Percentiles rank a stretch among this genome's conserved stretches.
phyloP scores from a whole-genome alignment of 805 yeast species.

The Suhomyces vadensis region DNA sequence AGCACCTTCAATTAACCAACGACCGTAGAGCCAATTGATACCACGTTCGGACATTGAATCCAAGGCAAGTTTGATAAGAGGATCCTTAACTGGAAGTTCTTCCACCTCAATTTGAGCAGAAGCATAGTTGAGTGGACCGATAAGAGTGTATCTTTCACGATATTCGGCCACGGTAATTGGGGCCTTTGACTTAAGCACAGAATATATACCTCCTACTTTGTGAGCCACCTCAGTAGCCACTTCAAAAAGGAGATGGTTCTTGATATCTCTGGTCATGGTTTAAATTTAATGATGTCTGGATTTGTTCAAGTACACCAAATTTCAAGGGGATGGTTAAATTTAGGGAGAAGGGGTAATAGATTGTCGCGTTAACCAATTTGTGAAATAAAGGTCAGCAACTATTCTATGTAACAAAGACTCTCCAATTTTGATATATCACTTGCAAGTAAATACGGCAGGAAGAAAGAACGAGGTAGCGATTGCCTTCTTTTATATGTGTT shows the following conservation, averaged over 20 bases:
- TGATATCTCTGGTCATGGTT: conserved; percentile 76
- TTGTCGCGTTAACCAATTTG: too few relatives aligned
- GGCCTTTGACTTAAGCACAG: conserved; percentile 94
- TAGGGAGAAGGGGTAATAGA: conserved; percentile 1
- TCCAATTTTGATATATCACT: too few relatives aligned
- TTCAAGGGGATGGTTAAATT: not conserved
- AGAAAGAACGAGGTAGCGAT: not conserved
- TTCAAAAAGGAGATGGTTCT: conserved; percentile 85
- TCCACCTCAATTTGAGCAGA: conserved; percentile 83
- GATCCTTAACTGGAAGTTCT: conserved; percentile 59
- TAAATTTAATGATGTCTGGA: not conserved
- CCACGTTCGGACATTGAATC: conserved; percentile 84
- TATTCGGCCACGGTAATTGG: conserved; percentile 95
- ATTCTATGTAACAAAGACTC: too few relatives aligned
- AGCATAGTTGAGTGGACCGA: conserved; percentile 82
- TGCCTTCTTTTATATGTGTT: conserved; percentile 3
- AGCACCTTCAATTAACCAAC: conserved; percentile 98
- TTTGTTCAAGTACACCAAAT: not conserved
- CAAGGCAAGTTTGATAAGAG: conserved; percentile 58
- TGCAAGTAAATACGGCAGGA: too few relatives aligned
- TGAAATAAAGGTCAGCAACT: too few relatives aligned
- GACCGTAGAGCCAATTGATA: conserved; percentile 78
- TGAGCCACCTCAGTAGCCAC: conserved; percentile 97
- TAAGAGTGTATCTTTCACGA: conserved; percentile 76
- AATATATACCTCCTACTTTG: conserved; percentile 96